Conservation (phyloP, 768 basidiomycete genomes). For the Obba rivulosa region DNA sequence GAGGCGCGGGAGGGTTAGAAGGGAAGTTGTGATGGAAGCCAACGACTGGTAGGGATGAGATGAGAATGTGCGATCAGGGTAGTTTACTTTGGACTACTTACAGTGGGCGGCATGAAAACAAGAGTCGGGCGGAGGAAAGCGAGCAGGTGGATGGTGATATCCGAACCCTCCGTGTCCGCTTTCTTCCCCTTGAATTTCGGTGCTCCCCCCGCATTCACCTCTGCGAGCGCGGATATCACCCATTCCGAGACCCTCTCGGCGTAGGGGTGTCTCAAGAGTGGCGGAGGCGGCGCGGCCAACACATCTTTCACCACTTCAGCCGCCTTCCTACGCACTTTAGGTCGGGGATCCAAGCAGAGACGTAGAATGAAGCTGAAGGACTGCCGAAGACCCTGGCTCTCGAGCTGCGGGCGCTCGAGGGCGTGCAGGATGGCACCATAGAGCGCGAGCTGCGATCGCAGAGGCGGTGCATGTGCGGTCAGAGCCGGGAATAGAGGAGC, state of each 20-base stretch:
- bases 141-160: conserved; percentile 74
- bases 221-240: conserved; percentile 60
- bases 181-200: conserved; percentile 56
- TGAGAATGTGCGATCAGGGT: conserved; percentile 3
- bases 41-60: conserved; percentile 49
- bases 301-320: conserved; percentile 80
- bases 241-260: conserved; percentile 77
- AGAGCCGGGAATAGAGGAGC: conserved; percentile 74
- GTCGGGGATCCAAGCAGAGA: conserved; percentile 79
- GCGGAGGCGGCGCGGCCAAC: conserved; percentile 70
- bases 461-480: conserved; percentile 60
- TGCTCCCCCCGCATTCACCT: conserved; percentile 57
- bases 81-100: conserved; percentile 36
- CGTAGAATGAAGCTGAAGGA: conserved; percentile 82
- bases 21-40: conserved; percentile 58
- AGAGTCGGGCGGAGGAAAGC: conserved; percentile 65
- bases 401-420: conserved; percentile 70
- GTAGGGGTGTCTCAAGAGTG: conserved; percentile 80
- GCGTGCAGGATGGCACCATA: conserved; percentile 63
- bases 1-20: conserved; percentile 80
- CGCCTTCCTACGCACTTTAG: conserved; percentile 91
- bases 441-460: conserved; percentile 82
- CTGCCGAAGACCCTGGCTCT: conserved; percentile 64
- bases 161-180: conserved; percentile 51
- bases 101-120: conserved; percentile 57